Base-by-base conservation (phyloP, 192 early-diverging fungal species). In the Dissophora globulifera region DNA sequence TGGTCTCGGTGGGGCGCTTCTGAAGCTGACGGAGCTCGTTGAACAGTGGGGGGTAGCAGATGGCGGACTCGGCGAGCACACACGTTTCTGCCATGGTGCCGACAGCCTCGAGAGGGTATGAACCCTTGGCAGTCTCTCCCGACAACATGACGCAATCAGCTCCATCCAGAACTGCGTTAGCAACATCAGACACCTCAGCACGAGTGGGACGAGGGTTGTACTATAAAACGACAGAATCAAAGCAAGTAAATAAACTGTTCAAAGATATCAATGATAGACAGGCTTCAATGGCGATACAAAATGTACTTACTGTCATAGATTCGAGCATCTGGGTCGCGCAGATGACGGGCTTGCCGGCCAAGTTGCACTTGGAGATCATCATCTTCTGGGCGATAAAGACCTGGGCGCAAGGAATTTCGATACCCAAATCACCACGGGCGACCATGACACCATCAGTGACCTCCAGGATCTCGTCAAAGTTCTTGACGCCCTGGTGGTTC, bases 291-390 rank as follows among this genome's bases (percentile, higher is more conserved):
- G 50, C 25, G 23, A 17, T 45, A 49, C 35, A n/a, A 31, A 50
- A n/a, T 4, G n/a, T n/a, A 69, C 81, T 79, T 80, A 85, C 88
- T 15, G 93, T 94, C 93, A 95, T 95, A 13, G 93, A 94, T 80
- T 95, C 97, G 33, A 99, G 84, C 97, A 99, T 99, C 86, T 99
- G 97, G 46, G 97, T 99, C 51, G 97, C 97, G 62, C 93, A 94
- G 33, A 97, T 92, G 35, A 97, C 97, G 27, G 94, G 96, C 84
- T 97, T 99, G 30, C 95, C 97, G 41, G 91, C 96, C 41, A 94
- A 72, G 72, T 99, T 99, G 84, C 96, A 97, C 84, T 99, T 98
- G 58, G 95, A 88, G 58, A 93, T 96, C 88, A 99, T 97, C 94
- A 96, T 97, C 86, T 99, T 99, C 75, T 99, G 97, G 67, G 87